Evolutionary conservation across 495 filamentous ascomycete species (phyloP).

Genomic region (Annulohypoxylon moriforme): DNA sequence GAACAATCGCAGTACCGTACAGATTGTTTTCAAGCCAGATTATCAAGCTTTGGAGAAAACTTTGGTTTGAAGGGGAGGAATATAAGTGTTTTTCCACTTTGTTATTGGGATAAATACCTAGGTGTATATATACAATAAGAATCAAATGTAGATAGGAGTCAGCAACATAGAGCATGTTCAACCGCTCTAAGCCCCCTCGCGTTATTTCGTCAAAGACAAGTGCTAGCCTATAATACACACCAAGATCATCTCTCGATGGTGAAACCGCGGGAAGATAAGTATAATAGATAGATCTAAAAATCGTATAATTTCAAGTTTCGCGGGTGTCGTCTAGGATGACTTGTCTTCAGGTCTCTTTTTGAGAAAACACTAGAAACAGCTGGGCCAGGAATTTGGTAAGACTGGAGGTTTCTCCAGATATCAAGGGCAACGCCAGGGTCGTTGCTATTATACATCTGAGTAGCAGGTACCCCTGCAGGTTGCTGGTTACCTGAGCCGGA

Average conservation of each 20-base stretch:
- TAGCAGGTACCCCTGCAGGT: constrained; percentile 42
- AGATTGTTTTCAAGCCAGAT: not conserved
- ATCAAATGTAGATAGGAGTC: not conserved
- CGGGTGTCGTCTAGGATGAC: constrained; percentile 6
- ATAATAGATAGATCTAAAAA: not conserved
- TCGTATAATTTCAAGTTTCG: not conserved
- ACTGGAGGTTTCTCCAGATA: constrained; percentile 42
- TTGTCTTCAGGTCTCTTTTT: constrained; percentile 8
- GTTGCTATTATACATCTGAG: constrained; percentile 46
- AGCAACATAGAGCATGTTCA: not conserved
- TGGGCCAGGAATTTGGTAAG: constrained; percentile 36
- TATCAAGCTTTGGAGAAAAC: no score
- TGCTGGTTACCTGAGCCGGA: constrained; percentile 66
- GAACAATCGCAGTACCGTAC: not conserved
- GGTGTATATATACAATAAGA: not conserved
- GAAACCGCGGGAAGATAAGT: not conserved
- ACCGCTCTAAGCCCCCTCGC: not conserved
- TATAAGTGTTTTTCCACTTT: no score
- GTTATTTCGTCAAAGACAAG: not conserved
- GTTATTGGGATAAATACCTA: no score
- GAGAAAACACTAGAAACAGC: constrained; percentile 1
- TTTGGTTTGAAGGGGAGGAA: no score
- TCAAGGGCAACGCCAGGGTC: constrained; percentile 54
- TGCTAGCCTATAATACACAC: not conserved
- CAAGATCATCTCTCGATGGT: not conserved